A percentile compares a stretch with the other conserved stretches of the same genome.
These are phyloP conservation scores for Trametes meyenii DNA, from an alignment of 768 basidiomycete species.

Conservation along the genomic window DNA sequence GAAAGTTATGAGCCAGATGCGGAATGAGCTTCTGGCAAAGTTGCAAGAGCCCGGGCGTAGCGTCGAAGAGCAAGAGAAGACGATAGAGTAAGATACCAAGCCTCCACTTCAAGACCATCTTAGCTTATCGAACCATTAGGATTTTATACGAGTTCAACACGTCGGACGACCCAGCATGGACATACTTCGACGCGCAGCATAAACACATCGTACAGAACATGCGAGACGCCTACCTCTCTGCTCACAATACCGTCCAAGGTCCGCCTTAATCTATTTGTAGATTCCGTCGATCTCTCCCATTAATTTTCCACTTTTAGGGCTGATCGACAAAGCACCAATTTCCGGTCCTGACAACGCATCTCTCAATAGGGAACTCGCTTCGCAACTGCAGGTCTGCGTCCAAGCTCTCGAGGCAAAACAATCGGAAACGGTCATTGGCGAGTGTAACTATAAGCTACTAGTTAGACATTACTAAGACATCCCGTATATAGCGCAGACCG, in stretches of 20 bases:
- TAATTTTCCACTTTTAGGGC: not conserved
- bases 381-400: conserved; percentile 64
- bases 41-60: conserved; percentile 78
- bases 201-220: conserved; percentile 81
- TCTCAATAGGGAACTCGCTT: conserved; percentile 41
- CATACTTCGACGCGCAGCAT: conserved; percentile 94
- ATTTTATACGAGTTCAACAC: conserved; percentile 86
- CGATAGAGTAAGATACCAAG: conserved; percentile 77
- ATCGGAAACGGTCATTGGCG: conserved; percentile 63
- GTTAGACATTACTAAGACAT: not conserved
- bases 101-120: not conserved
- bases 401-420: conserved; percentile 64
- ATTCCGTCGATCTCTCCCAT: too few species aligned
- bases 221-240: conserved; percentile 59
- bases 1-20: conserved; percentile 93
- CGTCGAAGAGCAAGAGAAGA: conserved; percentile 95
- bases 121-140: conserved; percentile 46
- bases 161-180: conserved; percentile 92
- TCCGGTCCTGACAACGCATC: not conserved
- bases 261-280: not conserved
- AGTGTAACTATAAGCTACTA: conserved; percentile 18
- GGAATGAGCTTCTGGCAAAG: conserved; percentile 71
- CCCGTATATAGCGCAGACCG: conserved; percentile 57
- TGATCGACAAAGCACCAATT: conserved; percentile 2
- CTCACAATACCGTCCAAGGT: conserved; percentile 56